A percentile compares a stretch with the other conserved stretches of the same genome.
Evolutionary conservation across 2,329 filamentous ascomycete species (phyloP).

Genomic region (Magnaporthiopsis incrustans): DNA sequence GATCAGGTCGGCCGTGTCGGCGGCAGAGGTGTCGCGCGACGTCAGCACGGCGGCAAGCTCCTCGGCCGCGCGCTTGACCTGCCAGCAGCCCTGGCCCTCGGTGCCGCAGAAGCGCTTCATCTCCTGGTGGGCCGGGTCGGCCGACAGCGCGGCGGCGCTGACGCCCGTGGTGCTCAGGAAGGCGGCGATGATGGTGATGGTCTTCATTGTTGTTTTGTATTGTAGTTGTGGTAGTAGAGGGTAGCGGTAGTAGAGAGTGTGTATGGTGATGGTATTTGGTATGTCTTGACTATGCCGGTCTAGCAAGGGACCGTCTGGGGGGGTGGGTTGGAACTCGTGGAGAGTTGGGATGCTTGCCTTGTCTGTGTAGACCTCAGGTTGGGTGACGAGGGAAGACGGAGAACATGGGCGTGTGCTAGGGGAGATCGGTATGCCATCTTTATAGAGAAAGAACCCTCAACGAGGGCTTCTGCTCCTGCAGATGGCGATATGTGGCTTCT

Average conservation of each 20-base stretch:
- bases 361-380: conserved; percentile 1
- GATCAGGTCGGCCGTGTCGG: conserved; percentile 5
- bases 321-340: background rate
- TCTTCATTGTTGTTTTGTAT: conserved; percentile 12
- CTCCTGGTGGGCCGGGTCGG: conserved; percentile 7
- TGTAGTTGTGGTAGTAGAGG: background rate
- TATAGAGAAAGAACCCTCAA: background rate
- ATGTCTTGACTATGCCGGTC: conserved; percentile 1
- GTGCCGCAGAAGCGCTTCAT: conserved; percentile 10
- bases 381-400: background rate
- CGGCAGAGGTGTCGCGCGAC: conserved; percentile 1
- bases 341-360: background rate
- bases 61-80: conserved; percentile 14
- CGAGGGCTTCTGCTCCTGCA: background rate
- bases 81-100: conserved; percentile 14
- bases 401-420: background rate
- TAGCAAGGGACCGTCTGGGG: background rate
- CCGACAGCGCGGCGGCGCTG: conserved; percentile 10
- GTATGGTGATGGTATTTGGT: background rate
- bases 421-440: background rate
- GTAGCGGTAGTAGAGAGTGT: background rate
- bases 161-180: conserved; percentile 13
- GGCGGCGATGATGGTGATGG: conserved; percentile 7
- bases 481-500: background rate
- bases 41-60: conserved; percentile 10